Conservation (phyloP, 2,329 filamentous ascomycete species). For the Botrytis fragariae region DNA sequence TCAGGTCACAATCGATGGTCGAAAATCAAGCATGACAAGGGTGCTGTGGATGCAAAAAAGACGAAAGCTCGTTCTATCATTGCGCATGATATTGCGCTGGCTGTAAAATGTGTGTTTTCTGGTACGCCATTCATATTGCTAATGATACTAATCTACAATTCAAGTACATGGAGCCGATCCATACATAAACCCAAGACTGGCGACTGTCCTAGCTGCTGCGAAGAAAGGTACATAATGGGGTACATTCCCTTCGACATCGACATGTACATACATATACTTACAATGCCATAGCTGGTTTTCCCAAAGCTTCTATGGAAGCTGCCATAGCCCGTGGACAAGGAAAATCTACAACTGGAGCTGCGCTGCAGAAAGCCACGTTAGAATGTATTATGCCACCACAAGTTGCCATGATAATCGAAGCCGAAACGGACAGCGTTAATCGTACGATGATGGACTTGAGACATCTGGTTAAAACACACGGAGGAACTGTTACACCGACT, state of each 20-base stretch:
- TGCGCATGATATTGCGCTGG: slow-evolving; percentile 69
- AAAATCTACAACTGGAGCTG: slow-evolving; percentile 67
- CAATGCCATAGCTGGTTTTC: slow-evolving; percentile 60
- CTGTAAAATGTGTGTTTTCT: slow-evolving; percentile 63
- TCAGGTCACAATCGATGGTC: slow-evolving; percentile 93
- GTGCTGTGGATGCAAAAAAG: slow-evolving; percentile 77
- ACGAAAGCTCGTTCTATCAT: slow-evolving; percentile 67
- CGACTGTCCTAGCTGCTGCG: slow-evolving; percentile 67
- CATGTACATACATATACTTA: slow-evolving; percentile 26
- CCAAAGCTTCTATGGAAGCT: slow-evolving; percentile 78
- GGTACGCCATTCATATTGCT: slow-evolving; percentile 3
- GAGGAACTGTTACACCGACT: slow-evolving; percentile 69
- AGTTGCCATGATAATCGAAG: slow-evolving; percentile 78
- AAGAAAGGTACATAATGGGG: slow-evolving; percentile 62
- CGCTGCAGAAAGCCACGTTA: slow-evolving; percentile 73
- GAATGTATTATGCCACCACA: slow-evolving; percentile 74
- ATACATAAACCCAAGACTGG: slow-evolving; percentile 72
- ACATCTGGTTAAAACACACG: slow-evolving; percentile 65
- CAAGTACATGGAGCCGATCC: slow-evolving; percentile 73
- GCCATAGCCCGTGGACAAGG: slow-evolving; percentile 90
- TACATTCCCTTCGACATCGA: slow-evolving; percentile 28
- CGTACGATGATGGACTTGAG: slow-evolving; percentile 73
- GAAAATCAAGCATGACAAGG: slow-evolving; percentile 94
- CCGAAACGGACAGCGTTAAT: slow-evolving; percentile 78
- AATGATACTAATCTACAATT: slow-evolving; percentile 20